Conservation (phyloP, 2,329 filamentous ascomycete species). For the Helotiales sp. region DNA sequence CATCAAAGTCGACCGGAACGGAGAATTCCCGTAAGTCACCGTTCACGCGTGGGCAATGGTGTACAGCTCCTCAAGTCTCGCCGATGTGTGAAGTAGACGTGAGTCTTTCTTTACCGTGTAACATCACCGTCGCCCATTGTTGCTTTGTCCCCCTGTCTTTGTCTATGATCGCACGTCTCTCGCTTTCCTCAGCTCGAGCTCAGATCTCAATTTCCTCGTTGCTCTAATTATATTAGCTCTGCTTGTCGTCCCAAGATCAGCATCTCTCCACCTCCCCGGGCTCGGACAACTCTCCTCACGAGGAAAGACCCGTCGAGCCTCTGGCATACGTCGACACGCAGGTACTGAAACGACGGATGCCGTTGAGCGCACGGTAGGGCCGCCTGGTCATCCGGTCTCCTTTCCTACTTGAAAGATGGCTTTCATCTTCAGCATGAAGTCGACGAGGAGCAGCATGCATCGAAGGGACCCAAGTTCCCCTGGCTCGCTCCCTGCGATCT, state of each 20-base stretch:
- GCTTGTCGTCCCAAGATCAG: background rate
- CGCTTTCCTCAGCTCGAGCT: background rate
- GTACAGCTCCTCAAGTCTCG: background rate
- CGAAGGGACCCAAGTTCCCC: conserved; percentile 10
- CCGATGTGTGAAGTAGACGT: background rate
- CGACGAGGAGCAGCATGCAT: conserved; percentile 15
- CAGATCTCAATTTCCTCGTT: background rate
- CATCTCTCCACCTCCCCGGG: background rate
- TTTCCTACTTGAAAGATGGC: conserved; percentile 17
- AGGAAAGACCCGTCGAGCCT: background rate
- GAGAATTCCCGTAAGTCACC: background rate
- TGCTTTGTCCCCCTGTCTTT: background rate
- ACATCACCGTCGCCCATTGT: conserved; percentile 3
- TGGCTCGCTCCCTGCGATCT: conserved; percentile 22
- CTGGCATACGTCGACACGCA: conserved; percentile 2
- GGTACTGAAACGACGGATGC: conserved; percentile 3
- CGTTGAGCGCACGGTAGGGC: background rate
- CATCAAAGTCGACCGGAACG: background rate
- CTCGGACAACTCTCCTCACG: background rate
- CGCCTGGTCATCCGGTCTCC: conserved; percentile 1
- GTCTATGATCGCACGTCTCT: background rate
- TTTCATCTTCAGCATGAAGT: conserved; percentile 25
- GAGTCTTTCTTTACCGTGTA: background rate
- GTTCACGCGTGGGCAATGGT: background rate
- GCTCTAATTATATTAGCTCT: conserved; percentile 1